phyloP scores from a whole-genome alignment of 2,329 filamentous ascomycete species.

The Elsinoe fawcettii region DNA sequence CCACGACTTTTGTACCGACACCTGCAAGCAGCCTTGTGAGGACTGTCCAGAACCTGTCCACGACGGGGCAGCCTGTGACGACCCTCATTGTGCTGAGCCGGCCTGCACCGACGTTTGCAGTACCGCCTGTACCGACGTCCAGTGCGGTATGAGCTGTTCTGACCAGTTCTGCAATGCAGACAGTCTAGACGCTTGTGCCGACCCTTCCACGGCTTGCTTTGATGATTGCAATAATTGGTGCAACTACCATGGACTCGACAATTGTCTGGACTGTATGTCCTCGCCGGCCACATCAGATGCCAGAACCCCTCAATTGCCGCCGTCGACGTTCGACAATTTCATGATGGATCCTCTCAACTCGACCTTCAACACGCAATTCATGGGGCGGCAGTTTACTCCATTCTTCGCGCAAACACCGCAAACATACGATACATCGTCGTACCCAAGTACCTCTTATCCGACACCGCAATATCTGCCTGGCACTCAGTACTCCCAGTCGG shows the following conservation, averaged over 20 bases:
- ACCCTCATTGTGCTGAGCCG: conserved; percentile 1
- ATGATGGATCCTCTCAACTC: neutral
- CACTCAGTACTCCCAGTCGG: neutral
- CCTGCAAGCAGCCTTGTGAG: conserved; percentile 10
- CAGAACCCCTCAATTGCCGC: conserved; percentile 5
- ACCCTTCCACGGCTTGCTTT: conserved; percentile 14
- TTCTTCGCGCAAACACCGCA: conserved; percentile 4
- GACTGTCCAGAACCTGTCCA: conserved; percentile 7
- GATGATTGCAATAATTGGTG: conserved; percentile 14
- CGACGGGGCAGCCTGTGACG: conserved; percentile 3
- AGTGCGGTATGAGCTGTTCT: conserved; percentile 5
- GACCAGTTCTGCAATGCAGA: conserved; percentile 11
- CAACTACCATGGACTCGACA: conserved; percentile 10
- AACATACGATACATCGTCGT: neutral
- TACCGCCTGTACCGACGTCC: conserved; percentile 6
- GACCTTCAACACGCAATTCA: conserved; percentile 1
- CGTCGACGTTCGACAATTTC: neutral
- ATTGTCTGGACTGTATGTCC: conserved; percentile 12
- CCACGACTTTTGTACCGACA: conserved; percentile 12
- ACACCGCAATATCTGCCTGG: neutral
- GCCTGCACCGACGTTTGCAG: conserved; percentile 10
- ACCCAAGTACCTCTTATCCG: neutral
- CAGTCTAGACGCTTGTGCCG: conserved; percentile 2
- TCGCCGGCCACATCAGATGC: conserved; percentile 10
- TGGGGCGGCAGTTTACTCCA: neutral